A percentile compares a stretch with the other conserved stretches of the same genome.
phyloP scores from a whole-genome alignment of 2,329 filamentous ascomycete species.

The Fusarium tjaetaba region DNA sequence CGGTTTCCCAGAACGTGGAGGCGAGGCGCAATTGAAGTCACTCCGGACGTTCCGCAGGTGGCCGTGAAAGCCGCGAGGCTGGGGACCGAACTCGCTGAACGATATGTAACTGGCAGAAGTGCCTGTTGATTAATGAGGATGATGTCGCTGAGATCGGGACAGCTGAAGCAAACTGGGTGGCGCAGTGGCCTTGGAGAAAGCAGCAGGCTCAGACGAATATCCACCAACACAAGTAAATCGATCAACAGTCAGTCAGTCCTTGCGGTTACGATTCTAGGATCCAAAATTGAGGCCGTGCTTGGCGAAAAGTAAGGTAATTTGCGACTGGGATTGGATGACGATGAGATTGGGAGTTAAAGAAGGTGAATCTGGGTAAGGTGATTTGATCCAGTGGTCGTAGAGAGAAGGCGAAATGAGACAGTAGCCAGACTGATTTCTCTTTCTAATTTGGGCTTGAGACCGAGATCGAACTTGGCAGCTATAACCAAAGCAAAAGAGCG shows the following conservation, averaged over 20 bases:
- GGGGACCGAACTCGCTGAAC: background rate
- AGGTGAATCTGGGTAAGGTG: slow-evolving; percentile 2
- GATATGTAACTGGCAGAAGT: background rate
- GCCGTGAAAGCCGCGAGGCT: slow-evolving; percentile 15
- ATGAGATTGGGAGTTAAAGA: slow-evolving; percentile 8
- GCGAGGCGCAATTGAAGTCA: slow-evolving; percentile 13
- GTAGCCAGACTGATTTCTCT: slow-evolving; percentile 39
- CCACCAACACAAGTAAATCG: background rate
- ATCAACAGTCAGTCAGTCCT: slow-evolving; percentile 6
- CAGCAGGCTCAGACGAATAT: slow-evolving; percentile 6
- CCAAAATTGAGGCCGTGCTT: slow-evolving; percentile 2
- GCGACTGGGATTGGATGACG: background rate
- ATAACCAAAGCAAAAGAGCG: slow-evolving; percentile 14
- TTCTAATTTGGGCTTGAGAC: slow-evolving; percentile 7
- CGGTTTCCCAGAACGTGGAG: background rate
- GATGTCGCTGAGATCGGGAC: background rate
- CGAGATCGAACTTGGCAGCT: slow-evolving; percentile 8
- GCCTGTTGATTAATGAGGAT: slow-evolving; percentile 2
- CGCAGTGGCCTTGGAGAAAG: slow-evolving; percentile 8
- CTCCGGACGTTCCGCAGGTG: slow-evolving; percentile 31
- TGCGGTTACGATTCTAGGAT: slow-evolving; percentile 6
- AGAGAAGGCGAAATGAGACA: slow-evolving; percentile 28
- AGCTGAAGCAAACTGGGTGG: slow-evolving; percentile 3
- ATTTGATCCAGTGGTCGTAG: slow-evolving; percentile 24
- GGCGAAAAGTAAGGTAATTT: background rate